Evolutionary conservation across 1,284 basidiomycete species (phyloP), one percentile per base, ranked within the genome.

Genomic region (Leucoagaricus sp.): DNA sequence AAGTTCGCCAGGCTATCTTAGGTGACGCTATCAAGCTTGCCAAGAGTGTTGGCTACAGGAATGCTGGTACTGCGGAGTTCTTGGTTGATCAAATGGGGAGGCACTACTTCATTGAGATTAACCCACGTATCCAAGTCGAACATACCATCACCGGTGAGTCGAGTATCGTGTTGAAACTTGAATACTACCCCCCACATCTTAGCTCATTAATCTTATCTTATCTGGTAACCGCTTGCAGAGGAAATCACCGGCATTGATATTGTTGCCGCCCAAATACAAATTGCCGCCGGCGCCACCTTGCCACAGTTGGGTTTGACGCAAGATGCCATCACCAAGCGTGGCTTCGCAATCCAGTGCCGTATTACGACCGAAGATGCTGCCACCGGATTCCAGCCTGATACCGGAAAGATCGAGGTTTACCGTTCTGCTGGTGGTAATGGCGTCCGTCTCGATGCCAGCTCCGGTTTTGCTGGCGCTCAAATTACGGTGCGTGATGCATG

Each of bases 191-290:
- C 10, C 19, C n/a, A n/a, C n/a, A n/a, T n/a, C 55, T 46, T 38
- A 53, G 53, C 25, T 23, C 49, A 60, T 40, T 40, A 29, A 45
- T 59, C 55, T 42, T 46, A 26, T 62, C 49, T 46, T 51, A 45
- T 47, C 50, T 57, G 53, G 52, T 33, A 26, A 17, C 34, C n/a
- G 55, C 62, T 56, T 59, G 33, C 67, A 89, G 96, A 98, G 88
- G 96, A 98, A 72, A 98, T 99, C 69, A 98, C 96, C 59, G 96
- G 96, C 53, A 94, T 98, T 71, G 96, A 99, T 70, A 97, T 99
- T 64, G 95, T 98, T 58, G 96, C 95, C 53, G 95, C 96, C 29
- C 96, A 98, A 75, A 98, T 99, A 65, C 96, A 98, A 77, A 98
- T 99, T 67, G 96, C 96, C 28, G 96, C 94, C 48, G 97, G 97